Percentiles rank a stretch among this genome's conserved stretches.
Conservation (phyloP, 257 asterid species). For the Henckelia pumila region DNA sequence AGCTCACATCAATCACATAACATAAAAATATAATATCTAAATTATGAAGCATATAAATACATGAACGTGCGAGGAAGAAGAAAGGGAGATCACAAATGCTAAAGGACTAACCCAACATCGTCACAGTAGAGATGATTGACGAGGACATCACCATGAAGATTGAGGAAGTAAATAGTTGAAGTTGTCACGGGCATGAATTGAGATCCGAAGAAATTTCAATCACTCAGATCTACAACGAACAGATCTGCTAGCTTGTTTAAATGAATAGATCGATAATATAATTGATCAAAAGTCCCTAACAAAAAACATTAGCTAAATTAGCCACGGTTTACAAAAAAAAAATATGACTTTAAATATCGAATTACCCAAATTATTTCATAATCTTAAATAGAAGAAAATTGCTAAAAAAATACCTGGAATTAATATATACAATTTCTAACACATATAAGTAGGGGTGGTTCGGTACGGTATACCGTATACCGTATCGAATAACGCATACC, state of each 20-base stretch:
- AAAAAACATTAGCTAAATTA: too few species aligned
- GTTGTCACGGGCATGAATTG: slow-evolving; percentile 95
- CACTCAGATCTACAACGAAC: slow-evolving; percentile 27
- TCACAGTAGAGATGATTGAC: slow-evolving; percentile 98
- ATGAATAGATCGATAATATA: neutral
- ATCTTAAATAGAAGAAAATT: too few species aligned
- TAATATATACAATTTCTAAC: too few species aligned
- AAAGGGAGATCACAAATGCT: neutral
- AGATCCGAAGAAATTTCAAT: slow-evolving; percentile 22
- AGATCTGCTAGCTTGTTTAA: slow-evolving; percentile 10
- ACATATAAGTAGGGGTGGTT: too few species aligned
- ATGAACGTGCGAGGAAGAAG: neutral
- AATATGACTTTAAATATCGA: too few species aligned
- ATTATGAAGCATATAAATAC: neutral
- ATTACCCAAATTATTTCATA: too few species aligned
- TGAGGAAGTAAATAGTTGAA: slow-evolving; percentile 89
- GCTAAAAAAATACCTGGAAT: too few species aligned
- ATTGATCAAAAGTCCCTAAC: neutral
- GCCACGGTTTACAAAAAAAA: too few species aligned
- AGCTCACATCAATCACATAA: neutral
- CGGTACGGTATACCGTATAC: too few species aligned
- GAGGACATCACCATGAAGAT: slow-evolving; percentile 98
- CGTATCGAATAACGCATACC: too few species aligned
- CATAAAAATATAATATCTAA: too few species aligned
- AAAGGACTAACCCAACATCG: slow-evolving; percentile 74